A percentile compares a stretch with the other conserved stretches of the same genome.
phyloP scores from a whole-genome alignment of 352 stramenopile species.

The Globisporangium radiosum region DNA sequence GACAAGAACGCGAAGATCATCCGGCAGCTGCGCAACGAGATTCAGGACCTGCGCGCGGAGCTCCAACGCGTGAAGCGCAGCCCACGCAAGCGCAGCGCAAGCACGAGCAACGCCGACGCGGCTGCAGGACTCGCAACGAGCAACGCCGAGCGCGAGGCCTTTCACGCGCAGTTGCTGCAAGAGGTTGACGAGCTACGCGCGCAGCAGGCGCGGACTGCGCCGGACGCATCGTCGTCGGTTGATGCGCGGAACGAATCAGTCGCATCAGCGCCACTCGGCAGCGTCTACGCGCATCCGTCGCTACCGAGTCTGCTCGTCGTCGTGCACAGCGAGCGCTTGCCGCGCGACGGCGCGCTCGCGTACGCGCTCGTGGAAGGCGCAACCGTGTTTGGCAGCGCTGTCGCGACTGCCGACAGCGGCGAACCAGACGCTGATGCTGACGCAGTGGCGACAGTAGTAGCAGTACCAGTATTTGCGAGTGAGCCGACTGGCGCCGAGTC shows the following conservation, averaged over 20 bases:
- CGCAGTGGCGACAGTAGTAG: slow-evolving; percentile 1
- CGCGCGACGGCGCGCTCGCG: slow-evolving; percentile 24
- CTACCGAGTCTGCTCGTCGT: slow-evolving; percentile 49
- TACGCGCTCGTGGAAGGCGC: slow-evolving; percentile 36
- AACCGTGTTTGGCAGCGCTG: slow-evolving; percentile 35
- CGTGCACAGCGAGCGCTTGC: slow-evolving; percentile 21
- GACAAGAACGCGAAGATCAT: slow-evolving; percentile 78
- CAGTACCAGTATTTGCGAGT: slow-evolving; percentile 6
- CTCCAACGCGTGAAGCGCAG: slow-evolving; percentile 27
- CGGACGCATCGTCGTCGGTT: neutral
- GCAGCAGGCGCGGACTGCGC: neutral
- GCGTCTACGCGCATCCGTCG: slow-evolving; percentile 19
- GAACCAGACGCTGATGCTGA: too few species aligned
- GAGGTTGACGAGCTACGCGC: slow-evolving; percentile 39
- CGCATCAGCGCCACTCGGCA: neutral
- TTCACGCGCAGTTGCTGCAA: slow-evolving; percentile 37
- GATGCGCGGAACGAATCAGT: too few species aligned
- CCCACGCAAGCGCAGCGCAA: slow-evolving; percentile 19
- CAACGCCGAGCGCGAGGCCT: slow-evolving; percentile 40
- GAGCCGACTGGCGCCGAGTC: neutral
- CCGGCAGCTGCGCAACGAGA: slow-evolving; percentile 67
- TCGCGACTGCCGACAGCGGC: too few species aligned
- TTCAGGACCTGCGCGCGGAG: slow-evolving; percentile 43
- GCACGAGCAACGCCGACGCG: slow-evolving; percentile 7
- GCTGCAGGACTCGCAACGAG: slow-evolving; percentile 21